Percentiles rank a stretch among this genome's conserved stretches.
These are phyloP conservation scores for Aschersonia sp. DNA, from an alignment of 2,329 filamentous ascomycete genomes.

Conservation along the genomic window DNA sequence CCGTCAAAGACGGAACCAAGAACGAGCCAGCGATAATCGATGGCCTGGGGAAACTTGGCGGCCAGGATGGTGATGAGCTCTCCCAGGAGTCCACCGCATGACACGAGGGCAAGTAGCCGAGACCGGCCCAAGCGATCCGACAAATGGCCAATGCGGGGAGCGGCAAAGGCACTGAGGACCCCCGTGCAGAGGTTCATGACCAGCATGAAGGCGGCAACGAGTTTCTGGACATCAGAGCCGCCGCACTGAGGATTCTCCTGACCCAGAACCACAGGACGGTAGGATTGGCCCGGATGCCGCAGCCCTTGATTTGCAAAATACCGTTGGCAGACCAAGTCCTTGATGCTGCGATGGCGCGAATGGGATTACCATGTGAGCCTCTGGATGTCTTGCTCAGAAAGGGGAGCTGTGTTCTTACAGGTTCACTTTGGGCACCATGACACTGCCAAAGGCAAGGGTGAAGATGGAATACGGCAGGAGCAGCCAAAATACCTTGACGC, in stretches of 20 bases:
- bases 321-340: constrained; percentile 67
- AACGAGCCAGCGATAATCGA: constrained; percentile 69
- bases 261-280: constrained; percentile 43
- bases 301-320: constrained; percentile 59
- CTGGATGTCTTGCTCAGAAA: too few relatives aligned
- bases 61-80: constrained; percentile 70
- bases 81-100: constrained; percentile 55
- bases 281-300: constrained; percentile 33
- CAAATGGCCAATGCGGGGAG: constrained; percentile 68
- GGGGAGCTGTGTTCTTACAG: constrained; percentile 29
- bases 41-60: constrained; percentile 54
- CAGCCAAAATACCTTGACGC: constrained; percentile 61
- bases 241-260: constrained; percentile 66
- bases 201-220: constrained; percentile 65
- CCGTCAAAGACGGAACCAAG: constrained; percentile 69
- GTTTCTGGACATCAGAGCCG: constrained; percentile 61
- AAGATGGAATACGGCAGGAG: constrained; percentile 68
- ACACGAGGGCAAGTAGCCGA: constrained; percentile 56
- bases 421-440: constrained; percentile 76
- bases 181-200: constrained; percentile 62
- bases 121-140: constrained; percentile 81
- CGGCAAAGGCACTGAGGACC: constrained; percentile 62
- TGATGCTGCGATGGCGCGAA: constrained; percentile 34
- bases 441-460: constrained; percentile 73
- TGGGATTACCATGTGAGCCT: too few relatives aligned